Evolutionary conservation across 345 rosid genomes (phyloP), one percentile per base, ranked within the genome.

Genomic region (Crucihimalaya himalaica): DNA sequence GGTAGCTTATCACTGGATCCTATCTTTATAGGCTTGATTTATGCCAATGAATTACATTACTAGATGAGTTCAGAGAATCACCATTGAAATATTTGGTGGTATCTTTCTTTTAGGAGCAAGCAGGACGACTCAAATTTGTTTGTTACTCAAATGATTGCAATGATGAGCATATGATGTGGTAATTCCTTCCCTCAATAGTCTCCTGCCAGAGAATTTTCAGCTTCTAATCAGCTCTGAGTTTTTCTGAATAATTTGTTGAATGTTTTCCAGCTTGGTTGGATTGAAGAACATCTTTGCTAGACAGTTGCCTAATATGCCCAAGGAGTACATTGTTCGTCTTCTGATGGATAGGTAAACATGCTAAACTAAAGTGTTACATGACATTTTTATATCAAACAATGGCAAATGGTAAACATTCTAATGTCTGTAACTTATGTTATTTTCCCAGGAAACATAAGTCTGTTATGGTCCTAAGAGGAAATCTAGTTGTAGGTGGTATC

Each of bases 111-210:
- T 85, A 92, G 99, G 99, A 96, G 80, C 90, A 86, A 85, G 96
- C 91, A 12, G 96, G 97, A 59, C 83, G 82, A 53, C 95, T 96
- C 81, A 89, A 87, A 82, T 96, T 96, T 70, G 90, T 68, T 11
- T 90, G 93, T 82, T 78, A 78, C 79, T 83, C 93, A 48, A 96
- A 96, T 74, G 98, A 96, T 76, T 88, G 89, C 52, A 66, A 81
- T 69, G 93, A 96, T 76, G 85, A 88, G 77, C 99, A 96, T 85
- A 92, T 96, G 99, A 84, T 96, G 84, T 96, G 99, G 99, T 96
- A 90, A 76, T 46, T 65, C 6, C 21, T 45, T 56, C 76, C 79
- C 70, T 79, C 74, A 57, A 29, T 63, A 70, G 51, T 76, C 6
- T 8, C 54, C 71, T 53, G 50, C 5, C 50, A 45, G 2, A 14